Conservation (phyloP, 2,329 filamentous ascomycete species). For the Aspergillus oerlinghausenensis region DNA sequence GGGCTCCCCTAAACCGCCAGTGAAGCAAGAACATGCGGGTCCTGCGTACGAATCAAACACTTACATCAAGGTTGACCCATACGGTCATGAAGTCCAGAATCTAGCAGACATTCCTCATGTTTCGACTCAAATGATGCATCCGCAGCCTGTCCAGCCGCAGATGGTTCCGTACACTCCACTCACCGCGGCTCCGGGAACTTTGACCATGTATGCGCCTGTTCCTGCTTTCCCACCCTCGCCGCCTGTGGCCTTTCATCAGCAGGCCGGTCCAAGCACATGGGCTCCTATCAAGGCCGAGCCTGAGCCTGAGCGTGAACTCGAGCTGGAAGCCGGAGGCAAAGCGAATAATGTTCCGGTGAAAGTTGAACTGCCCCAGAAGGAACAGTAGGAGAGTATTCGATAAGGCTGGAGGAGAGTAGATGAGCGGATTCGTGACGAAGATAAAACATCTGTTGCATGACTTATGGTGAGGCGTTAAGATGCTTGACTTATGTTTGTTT, state of each 20-base stretch:
- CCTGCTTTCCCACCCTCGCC: conserved; percentile 1
- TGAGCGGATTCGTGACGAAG: not conserved
- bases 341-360: conserved; percentile 20
- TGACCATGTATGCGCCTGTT: conserved; percentile 12
- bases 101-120: conserved; percentile 12
- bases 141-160: conserved; percentile 2
- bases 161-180: conserved; percentile 6
- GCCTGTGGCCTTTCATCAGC: not conserved
- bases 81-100: conserved; percentile 3
- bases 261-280: not conserved
- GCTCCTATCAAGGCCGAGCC: not conserved
- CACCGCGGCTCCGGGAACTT: conserved; percentile 16
- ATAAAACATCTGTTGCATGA: not conserved
- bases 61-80: conserved; percentile 22
- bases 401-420: not conserved
- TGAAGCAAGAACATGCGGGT: conserved; percentile 9
- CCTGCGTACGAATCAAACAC: conserved; percentile 7
- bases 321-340: conserved; percentile 12
- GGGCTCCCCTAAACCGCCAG: conserved; percentile 2
- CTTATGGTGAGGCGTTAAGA: not conserved
- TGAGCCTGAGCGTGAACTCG: conserved; percentile 9
- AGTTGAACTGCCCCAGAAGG: conserved; percentile 11
- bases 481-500: not conserved
- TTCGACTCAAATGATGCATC: conserved; percentile 4
- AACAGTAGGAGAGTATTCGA: not conserved